These are phyloP conservation scores for Poterioochromonas sp. DNA, from an alignment of 352 stramenopile genomes.

Conservation along the genomic window DNA sequence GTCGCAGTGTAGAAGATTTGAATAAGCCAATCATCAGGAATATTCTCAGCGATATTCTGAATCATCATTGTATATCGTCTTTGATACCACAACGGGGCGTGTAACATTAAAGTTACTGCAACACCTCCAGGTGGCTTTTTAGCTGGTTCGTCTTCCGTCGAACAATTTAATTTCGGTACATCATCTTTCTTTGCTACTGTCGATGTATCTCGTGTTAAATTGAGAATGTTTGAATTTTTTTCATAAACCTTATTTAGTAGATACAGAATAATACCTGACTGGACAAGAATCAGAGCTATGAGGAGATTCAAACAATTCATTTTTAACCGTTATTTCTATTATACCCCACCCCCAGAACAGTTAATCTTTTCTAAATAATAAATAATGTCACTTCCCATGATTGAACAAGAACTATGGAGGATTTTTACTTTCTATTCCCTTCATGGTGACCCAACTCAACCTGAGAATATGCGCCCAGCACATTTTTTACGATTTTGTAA, in stretches of 20 bases:
- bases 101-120: not conserved
- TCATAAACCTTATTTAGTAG: too few relatives aligned
- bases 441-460: constrained; percentile 7
- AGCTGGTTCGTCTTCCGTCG: not conserved
- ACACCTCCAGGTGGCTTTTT: not conserved
- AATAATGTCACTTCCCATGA: too few relatives aligned
- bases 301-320: too few relatives aligned
- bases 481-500: constrained; percentile 13
- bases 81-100: not conserved
- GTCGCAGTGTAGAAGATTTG: constrained; percentile 8
- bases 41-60: not conserved
- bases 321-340: too few relatives aligned
- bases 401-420: constrained; percentile 27
- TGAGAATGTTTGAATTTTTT: too few relatives aligned
- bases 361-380: too few relatives aligned
- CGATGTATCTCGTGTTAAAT: too few relatives aligned
- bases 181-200: too few relatives aligned
- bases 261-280: too few relatives aligned
- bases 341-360: too few relatives aligned
- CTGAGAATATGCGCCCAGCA: not conserved
- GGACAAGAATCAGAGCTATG: too few relatives aligned
- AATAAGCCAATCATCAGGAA: constrained; percentile 10
- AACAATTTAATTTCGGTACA: too few relatives aligned
- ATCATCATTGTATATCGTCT: constrained; percentile 19
- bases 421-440: constrained; percentile 28